Evolutionary conservation across 352 stramenopile species (phyloP).

Genomic region (Phytophthora lateralis): DNA sequence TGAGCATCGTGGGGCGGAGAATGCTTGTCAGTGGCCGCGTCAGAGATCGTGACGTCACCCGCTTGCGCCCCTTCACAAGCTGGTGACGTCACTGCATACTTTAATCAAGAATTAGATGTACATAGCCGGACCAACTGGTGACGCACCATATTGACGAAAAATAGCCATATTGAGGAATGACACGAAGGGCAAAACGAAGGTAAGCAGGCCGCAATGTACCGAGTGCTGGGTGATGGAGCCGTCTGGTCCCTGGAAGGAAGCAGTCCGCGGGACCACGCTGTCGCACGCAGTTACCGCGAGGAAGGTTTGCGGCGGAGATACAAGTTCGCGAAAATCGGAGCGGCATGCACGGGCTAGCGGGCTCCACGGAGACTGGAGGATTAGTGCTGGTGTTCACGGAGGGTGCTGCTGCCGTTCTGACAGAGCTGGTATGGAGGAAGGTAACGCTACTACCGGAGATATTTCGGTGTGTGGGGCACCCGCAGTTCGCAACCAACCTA

Average conservation of each 20-base stretch:
- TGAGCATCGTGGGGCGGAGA: constrained; percentile 1
- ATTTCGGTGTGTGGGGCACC: no score
- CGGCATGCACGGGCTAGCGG: no score
- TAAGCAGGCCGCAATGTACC: background rate
- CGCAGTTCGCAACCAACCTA: no score
- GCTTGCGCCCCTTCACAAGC: background rate
- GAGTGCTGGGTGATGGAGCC: background rate
- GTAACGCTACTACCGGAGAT: no score
- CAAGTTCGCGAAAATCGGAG: no score
- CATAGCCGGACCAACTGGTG: constrained; percentile 19
- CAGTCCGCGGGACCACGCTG: background rate
- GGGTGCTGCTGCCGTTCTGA: no score
- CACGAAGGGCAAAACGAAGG: background rate
- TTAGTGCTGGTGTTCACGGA: no score
- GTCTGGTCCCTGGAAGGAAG: background rate
- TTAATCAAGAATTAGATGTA: background rate
- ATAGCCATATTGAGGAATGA: constrained; percentile 11
- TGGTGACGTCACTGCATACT: background rate
- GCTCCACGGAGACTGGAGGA: no score
- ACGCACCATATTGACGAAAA: constrained; percentile 10
- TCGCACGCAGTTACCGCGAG: background rate
- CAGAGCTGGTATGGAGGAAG: no score
- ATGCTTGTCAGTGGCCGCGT: constrained; percentile 5
- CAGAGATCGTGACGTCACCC: constrained; percentile 26
- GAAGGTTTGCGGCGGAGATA: background rate